phyloP scores from a whole-genome alignment of 768 basidiomycete genomes.

The Trametopsis cervina region DNA sequence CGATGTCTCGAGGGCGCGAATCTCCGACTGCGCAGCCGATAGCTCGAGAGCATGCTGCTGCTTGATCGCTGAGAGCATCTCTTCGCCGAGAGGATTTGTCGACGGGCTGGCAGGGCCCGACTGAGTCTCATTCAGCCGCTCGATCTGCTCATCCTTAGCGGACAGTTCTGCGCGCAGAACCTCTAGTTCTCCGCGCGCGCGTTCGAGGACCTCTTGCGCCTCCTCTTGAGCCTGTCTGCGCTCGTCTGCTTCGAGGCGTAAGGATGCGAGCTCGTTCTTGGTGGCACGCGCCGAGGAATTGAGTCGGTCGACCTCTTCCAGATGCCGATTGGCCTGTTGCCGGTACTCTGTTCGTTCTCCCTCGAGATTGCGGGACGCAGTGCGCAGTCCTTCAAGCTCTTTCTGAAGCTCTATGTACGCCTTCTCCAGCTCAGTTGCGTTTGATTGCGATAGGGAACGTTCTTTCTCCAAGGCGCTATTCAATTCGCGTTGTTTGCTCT shows the following conservation, averaged over 20 bases:
- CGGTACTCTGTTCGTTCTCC: slow-evolving; percentile 55
- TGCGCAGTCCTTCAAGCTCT: slow-evolving; percentile 48
- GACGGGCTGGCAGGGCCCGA: slow-evolving; percentile 31
- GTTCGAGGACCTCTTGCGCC: slow-evolving; percentile 53
- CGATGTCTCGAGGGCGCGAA: slow-evolving; percentile 66
- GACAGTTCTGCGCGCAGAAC: slow-evolving; percentile 53
- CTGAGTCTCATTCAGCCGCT: slow-evolving; percentile 43
- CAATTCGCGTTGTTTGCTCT: slow-evolving; percentile 37
- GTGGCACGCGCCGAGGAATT: slow-evolving; percentile 36
- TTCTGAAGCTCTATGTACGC: slow-evolving; percentile 56
- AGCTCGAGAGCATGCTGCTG: slow-evolving; percentile 79
- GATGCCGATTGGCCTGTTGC: slow-evolving; percentile 45
- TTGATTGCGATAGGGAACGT: slow-evolving; percentile 37
- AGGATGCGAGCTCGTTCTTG: slow-evolving; percentile 43
- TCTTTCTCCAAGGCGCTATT: slow-evolving; percentile 48
- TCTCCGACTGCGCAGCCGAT: slow-evolving; percentile 71
- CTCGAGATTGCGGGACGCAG: slow-evolving; percentile 53
- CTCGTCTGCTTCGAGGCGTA: slow-evolving; percentile 49
- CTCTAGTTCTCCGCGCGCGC: slow-evolving; percentile 67
- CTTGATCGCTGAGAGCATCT: slow-evolving; percentile 60
- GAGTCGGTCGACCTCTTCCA: slow-evolving; percentile 55
- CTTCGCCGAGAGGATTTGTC: slow-evolving; percentile 59
- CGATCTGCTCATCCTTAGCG: slow-evolving; percentile 61
- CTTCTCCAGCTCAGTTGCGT: slow-evolving; percentile 52
- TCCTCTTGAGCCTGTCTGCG: slow-evolving; percentile 45